Base-by-base conservation (phyloP, 2,329 filamentous ascomycete species). In the Eutypa lata region DNA sequence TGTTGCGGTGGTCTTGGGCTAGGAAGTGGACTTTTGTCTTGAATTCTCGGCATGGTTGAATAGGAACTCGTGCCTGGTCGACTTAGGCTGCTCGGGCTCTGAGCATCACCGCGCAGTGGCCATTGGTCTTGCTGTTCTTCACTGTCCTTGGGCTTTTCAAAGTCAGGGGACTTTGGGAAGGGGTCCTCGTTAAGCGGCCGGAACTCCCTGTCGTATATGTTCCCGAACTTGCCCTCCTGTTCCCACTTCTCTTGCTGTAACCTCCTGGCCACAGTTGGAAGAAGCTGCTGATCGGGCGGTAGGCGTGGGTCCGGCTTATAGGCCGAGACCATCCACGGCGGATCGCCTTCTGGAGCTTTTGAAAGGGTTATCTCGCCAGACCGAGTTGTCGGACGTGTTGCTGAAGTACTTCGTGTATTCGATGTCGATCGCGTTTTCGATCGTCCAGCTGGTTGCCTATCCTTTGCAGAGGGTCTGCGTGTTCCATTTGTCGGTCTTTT, bases 191-290 rank as follows among this genome's bases (percentile, higher is more conserved):
- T 94, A 57, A 97, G 75, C 6, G 92, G 87, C 18, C 89, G 85
- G 73, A 97, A 94, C 54, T 96, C 87, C 57, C 85, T 89, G 72
- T 96, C 92, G 68, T 96, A 97, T 24, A 88, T 80, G 54, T 84
- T 90, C 3, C 91, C 91, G 57, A 90, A 89, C 59, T 90, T 91
- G 57, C 92, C 92, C 70, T 97, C 90, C 62, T 86, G 89, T 71
- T 95, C 91, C 92, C 91, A 97, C 69, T 93, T 90, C 70, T 97
- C 91, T 73, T 97, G 93, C 69, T 94, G 90, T 70, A 97, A 80
- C 52, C 90, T 83, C 64, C 88, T 91, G 13, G 94, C 94, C 57
- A 97, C 91, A 0, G 94, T 97, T 1, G 94, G 94, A 11, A 99
- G 83, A 50, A 99, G 86, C 68, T 99, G 94, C 70, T 99, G 90